Conservation (phyloP, 2,329 filamentous ascomycete species). For the Claviceps monticola region DNA sequence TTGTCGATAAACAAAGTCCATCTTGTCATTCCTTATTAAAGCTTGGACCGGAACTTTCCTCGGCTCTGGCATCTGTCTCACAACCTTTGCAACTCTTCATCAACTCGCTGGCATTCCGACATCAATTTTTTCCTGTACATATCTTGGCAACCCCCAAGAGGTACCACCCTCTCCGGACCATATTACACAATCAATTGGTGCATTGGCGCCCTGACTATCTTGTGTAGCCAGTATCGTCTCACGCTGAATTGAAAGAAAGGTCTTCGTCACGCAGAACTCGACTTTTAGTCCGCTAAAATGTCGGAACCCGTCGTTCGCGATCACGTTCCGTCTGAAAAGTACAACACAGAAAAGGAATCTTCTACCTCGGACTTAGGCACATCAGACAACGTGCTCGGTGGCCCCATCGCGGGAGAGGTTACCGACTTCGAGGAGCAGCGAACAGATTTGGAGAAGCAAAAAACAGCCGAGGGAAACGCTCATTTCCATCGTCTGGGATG, state of each 20-base stretch:
- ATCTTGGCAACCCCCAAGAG: not conserved
- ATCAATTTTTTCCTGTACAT: not conserved
- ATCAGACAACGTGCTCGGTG: conserved; percentile 14
- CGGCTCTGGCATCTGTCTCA: not conserved
- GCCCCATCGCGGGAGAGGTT: conserved; percentile 16
- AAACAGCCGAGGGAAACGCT: conserved; percentile 28
- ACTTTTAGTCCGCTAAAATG: not conserved
- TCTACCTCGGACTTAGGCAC: conserved; percentile 5
- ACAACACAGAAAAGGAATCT: conserved; percentile 3
- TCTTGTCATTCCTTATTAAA: not conserved
- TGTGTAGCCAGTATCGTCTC: too few species aligned
- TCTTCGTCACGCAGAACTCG: not conserved
- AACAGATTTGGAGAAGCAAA: conserved; percentile 32
- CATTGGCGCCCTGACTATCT: not conserved
- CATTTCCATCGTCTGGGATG: conserved; percentile 41
- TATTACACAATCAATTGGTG: not conserved
- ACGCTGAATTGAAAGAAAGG: too few species aligned
- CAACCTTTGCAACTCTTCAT: not conserved
- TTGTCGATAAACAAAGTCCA: not conserved
- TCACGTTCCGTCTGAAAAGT: conserved; percentile 2
- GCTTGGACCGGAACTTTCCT: not conserved
- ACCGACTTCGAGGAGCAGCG: conserved; percentile 25
- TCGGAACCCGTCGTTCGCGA: conserved; percentile 4
- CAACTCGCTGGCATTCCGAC: not conserved
- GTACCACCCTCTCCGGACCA: not conserved